Percentiles rank a stretch among this genome's conserved stretches.
These are phyloP conservation scores for Euphorbia lathyris DNA, from an alignment of 345 rosid species.

Conservation along the genomic window DNA sequence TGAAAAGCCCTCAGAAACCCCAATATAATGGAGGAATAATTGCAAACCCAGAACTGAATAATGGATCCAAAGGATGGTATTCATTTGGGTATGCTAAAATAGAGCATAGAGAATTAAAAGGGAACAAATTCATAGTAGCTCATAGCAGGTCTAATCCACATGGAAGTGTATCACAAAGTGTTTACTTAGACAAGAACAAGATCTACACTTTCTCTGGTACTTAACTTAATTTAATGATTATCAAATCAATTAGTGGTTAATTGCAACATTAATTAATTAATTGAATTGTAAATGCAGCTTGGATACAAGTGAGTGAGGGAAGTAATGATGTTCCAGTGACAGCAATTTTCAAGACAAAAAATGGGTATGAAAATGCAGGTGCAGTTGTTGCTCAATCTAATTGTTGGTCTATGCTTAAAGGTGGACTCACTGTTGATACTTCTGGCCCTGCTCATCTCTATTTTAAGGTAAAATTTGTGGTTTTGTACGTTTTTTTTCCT, in stretches of 20 bases:
- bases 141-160: constrained; percentile 34
- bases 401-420: constrained; percentile 94
- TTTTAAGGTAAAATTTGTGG: constrained; percentile 43
- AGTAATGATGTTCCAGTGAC: constrained; percentile 22
- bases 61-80: constrained; percentile 60
- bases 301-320: constrained; percentile 65
- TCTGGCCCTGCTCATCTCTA: constrained; percentile 64
- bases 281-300: constrained; percentile 38
- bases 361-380: constrained; percentile 46
- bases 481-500: no score
- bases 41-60: constrained; percentile 50
- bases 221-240: background rate
- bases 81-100: constrained; percentile 44
- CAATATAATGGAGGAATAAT: constrained; percentile 82
- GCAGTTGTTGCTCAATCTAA: constrained; percentile 46
- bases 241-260: no score
- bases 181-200: constrained; percentile 37
- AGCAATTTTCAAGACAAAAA: constrained; percentile 45
- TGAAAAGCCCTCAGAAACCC: constrained; percentile 47
- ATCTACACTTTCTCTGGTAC: constrained; percentile 70
- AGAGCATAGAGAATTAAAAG: constrained; percentile 34
- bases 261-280: background rate
- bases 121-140: constrained; percentile 58
- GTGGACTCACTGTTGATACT: constrained; percentile 58
- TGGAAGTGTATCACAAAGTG: constrained; percentile 52